Evolutionary conservation across 768 basidiomycete genomes (phyloP).

Genomic region (Dioszegia hungarica): DNA sequence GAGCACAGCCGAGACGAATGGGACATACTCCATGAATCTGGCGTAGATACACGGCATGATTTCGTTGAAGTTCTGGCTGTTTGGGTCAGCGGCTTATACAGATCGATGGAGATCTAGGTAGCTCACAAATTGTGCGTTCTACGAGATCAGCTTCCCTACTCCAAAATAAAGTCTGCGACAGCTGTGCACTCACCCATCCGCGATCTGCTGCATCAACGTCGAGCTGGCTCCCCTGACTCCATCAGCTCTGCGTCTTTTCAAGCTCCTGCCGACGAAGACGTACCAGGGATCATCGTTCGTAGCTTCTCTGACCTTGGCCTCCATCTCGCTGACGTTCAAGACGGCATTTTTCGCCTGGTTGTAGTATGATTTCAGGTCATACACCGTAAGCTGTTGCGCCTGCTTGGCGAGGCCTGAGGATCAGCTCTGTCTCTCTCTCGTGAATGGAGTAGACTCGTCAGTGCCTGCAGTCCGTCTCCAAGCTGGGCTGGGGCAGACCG

Average conservation of each 20-base stretch:
- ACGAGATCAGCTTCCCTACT: slow-evolving; percentile 16
- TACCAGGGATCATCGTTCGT: slow-evolving; percentile 98
- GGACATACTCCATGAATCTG: slow-evolving; percentile 41
- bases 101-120: not conserved
- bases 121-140: slow-evolving; percentile 74
- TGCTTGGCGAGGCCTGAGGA: slow-evolving; percentile 58
- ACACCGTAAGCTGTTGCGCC: slow-evolving; percentile 76
- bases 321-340: slow-evolving; percentile 93
- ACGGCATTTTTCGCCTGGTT: slow-evolving; percentile 98
- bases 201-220: slow-evolving; percentile 96
- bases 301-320: slow-evolving; percentile 91
- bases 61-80: slow-evolving; percentile 97
- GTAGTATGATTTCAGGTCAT: slow-evolving; percentile 92
- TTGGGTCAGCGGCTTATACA: slow-evolving; percentile 4
- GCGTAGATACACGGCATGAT: slow-evolving; percentile 97
- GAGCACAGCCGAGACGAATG: not conserved
- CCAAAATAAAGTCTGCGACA: too few relatives aligned
- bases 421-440: not conserved
- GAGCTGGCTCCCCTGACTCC: slow-evolving; percentile 85
- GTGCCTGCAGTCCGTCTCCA: not conserved
- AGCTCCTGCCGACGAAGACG: slow-evolving; percentile 31
- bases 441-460: not conserved
- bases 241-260: not conserved
- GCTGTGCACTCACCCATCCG: slow-evolving; percentile 89
- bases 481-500: too few relatives aligned